Conservation (phyloP, 352 stramenopile species). For the Globisporangium megalacanthum region DNA sequence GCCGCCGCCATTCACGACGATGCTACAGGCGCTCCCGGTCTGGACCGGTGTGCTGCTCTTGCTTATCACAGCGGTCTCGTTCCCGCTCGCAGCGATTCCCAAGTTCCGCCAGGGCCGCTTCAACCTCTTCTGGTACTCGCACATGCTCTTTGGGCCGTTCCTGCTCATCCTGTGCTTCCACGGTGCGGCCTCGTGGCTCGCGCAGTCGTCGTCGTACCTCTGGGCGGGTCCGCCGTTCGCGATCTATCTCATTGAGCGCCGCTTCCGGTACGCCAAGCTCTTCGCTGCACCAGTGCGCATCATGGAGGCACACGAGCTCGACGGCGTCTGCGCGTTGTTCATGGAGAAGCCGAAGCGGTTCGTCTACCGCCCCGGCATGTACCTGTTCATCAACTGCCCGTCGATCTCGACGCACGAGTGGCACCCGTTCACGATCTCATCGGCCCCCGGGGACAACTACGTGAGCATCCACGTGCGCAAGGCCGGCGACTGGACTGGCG, state of each 20-base stretch:
- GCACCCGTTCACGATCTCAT: constrained; percentile 91
- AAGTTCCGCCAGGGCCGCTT: constrained; percentile 73
- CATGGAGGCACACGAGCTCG: constrained; percentile 59
- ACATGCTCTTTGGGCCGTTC: constrained; percentile 76
- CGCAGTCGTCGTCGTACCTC: constrained; percentile 45
- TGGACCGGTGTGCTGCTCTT: constrained; percentile 72
- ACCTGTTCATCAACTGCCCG: constrained; percentile 86
- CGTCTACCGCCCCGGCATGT: constrained; percentile 75
- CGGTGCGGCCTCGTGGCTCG: constrained; percentile 60
- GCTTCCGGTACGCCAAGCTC: constrained; percentile 68
- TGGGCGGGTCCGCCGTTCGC: constrained; percentile 62
- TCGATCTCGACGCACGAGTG: constrained; percentile 77
- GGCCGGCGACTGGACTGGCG: constrained; percentile 68
- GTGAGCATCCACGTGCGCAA: constrained; percentile 76
- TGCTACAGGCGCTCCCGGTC: constrained; percentile 63
- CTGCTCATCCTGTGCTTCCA: constrained; percentile 61
- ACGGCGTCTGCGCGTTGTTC: constrained; percentile 63
- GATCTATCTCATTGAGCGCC: constrained; percentile 67
- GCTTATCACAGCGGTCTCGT: constrained; percentile 57
- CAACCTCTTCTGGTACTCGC: constrained; percentile 79
- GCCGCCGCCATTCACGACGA: constrained; percentile 53
- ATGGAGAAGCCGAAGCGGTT: constrained; percentile 77
- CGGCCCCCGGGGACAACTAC: constrained; percentile 76
- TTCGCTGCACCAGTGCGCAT: constrained; percentile 60
- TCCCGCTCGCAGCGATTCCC: constrained; percentile 62